Evolutionary conservation across 2,329 filamentous ascomycete genomes (phyloP), one percentile per base, ranked within the genome.

Genomic region (Fusarium sacchari): DNA sequence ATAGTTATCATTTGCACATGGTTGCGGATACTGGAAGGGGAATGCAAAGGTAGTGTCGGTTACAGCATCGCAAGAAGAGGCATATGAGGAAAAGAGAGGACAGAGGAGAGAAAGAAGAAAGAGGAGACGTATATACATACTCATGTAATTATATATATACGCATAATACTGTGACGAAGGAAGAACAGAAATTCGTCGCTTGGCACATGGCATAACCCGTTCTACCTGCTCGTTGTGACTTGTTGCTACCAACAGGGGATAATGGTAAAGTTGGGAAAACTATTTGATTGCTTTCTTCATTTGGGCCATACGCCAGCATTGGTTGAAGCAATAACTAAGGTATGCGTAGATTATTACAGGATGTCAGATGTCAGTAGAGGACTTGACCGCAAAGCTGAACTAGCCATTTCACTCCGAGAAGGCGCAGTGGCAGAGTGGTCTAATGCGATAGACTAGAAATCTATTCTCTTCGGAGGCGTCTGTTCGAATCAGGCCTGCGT

Each of bases 131-230:
- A 74, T 69, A 67, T 67, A 71, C 62, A 66, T 68, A 76, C 63
- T 72, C 50, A 73, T 62, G 71, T 77, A 76, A 63, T 65, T 71
- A 65, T 67, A 67, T 71, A 60, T 70, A 74, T 73, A 40, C 71
- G 65, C 60, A 63, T 73, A 73, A 73, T 73, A 73, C 40, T 34
- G 53, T 67, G 65, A 63, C 61, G 60, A 73, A 71, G 57, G 60
- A 71, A 62, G 57, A 71, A 67, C 70, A 72, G 58, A 58, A 47
- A 71, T 53, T 71, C 36, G 42, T 62, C 46, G 58, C 43, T 55
- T 36, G 32, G 63, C 34, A n/a, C 26, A 49, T 28, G 49, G 17
- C 24, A 59, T 53, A 26, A 15, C 18, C 34, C 30, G 24, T 20
- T 26, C 20, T 11, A 26, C 39, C 26, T 28, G 26, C 20, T 39